These are phyloP conservation scores for Starmerella sp. DNA, from an alignment of 805 yeast species.

Conservation along the genomic window DNA sequence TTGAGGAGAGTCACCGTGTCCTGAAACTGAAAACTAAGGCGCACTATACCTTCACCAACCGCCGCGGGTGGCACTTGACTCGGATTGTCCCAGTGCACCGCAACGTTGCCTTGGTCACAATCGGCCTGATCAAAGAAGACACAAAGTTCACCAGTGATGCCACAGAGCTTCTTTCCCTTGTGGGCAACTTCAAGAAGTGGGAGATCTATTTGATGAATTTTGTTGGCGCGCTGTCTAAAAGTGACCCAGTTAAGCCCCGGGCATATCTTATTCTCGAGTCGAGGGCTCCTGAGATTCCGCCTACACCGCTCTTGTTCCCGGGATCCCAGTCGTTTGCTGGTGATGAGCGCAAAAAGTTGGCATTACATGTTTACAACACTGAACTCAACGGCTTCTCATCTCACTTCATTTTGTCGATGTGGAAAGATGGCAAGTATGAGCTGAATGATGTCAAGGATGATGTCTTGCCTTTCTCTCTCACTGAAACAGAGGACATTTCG, in stretches of 20 bases:
- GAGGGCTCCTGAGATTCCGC: conserved; percentile 8
- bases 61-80: conserved; percentile 6
- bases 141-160: neutral
- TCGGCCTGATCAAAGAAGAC: neutral
- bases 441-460: neutral
- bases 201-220: conserved; percentile 11
- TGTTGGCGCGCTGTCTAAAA: conserved; percentile 14
- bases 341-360: neutral
- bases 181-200: conserved; percentile 10
- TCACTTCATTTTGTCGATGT: neutral
- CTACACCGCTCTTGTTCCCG: conserved; percentile 2
- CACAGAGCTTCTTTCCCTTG: neutral
- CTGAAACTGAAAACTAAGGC: conserved; percentile 9
- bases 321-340: neutral
- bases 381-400: neutral
- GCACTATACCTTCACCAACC: conserved; percentile 1
- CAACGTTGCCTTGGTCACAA: conserved; percentile 4
- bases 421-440: conserved; percentile 6
- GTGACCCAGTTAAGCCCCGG: conserved; percentile 7
- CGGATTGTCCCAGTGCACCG: conserved; percentile 5
- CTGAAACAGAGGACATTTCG: neutral
- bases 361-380: conserved; percentile 5
- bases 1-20: conserved; percentile 17
- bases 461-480: neutral
- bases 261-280: conserved; percentile 8